These are phyloP conservation scores for Thraustotheca clavata DNA, from an alignment of 352 stramenopile genomes.

Conservation along the genomic window DNA sequence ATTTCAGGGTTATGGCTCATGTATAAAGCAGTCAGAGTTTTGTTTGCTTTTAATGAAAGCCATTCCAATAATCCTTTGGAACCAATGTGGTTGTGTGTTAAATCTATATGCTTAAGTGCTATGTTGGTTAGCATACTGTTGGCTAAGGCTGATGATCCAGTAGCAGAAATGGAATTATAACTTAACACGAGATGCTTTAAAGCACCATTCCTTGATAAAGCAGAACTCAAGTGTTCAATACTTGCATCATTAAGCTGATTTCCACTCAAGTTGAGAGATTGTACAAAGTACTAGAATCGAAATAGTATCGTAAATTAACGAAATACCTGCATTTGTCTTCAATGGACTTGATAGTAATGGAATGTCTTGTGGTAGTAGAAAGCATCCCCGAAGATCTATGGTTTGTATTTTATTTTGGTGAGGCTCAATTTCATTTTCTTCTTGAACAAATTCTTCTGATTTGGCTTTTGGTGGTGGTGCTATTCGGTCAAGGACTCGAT, in stretches of 20 bases:
- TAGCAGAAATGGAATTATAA: conserved; percentile 53
- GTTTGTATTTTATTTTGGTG: not conserved
- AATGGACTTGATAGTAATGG: conserved; percentile 35
- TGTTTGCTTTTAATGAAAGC: conserved; percentile 53
- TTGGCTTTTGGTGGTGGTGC: too few species aligned
- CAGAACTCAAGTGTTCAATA: conserved; percentile 39
- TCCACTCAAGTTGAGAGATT: conserved; percentile 46
- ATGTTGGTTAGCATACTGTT: conserved; percentile 37
- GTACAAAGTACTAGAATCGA: conserved; percentile 41
- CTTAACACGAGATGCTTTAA: conserved; percentile 49
- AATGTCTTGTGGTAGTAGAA: conserved; percentile 36
- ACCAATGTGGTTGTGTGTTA: conserved; percentile 64
- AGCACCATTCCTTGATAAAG: conserved; percentile 42
- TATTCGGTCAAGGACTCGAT: too few species aligned
- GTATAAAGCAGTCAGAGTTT: conserved; percentile 36
- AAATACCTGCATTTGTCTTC: conserved; percentile 39
- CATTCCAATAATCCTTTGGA: conserved; percentile 44
- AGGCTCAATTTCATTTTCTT: conserved; percentile 13
- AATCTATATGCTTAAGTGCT: conserved; percentile 37
- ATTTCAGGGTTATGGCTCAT: conserved; percentile 63
- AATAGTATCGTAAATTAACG: not conserved
- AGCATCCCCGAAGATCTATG: conserved; percentile 52
- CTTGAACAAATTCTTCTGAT: too few species aligned
- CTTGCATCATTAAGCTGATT: conserved; percentile 52
- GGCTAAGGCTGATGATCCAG: conserved; percentile 46